Base-by-base conservation (phyloP, 2,329 filamentous ascomycete species). In the Sporothrix dimorphospora region DNA sequence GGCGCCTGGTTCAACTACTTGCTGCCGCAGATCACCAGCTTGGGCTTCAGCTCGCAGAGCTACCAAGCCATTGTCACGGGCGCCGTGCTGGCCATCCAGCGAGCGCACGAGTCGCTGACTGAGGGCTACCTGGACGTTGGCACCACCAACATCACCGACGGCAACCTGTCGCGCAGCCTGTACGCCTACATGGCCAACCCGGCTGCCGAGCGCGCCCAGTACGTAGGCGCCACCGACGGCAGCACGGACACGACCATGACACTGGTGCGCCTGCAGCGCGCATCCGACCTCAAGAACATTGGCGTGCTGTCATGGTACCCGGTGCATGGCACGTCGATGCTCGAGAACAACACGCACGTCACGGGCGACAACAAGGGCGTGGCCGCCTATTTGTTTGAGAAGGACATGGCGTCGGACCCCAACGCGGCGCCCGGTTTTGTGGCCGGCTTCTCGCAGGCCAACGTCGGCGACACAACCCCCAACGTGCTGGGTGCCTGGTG, bases 1-100 rank as follows among this genome's bases (percentile, higher is more conserved):
- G 95, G 92, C 1, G 95, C 92, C 6, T 98, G 94, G 94, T 85
- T 97, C 79, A 98, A 98, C 81, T 98, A 98, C 79, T 86, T 98
- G 11, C 85, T 98, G 6, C 95, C 94, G 8, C 94, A 98, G 79
- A 92, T 98, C 75, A 96, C 95, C 0, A 94, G 90, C 78, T 87
- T 92, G 72, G 95, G 95, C 0, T 98, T 97, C 77, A 88, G 94
- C 81, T 89, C 90, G 77, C 92, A 97, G 80, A 97, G 93, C 77
- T 97, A 97, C 78, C 87, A 91, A 75, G 94, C 95, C 38, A 94
- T 98, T 74, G 94, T 98, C 0, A 90, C 96, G 76, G 95, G 95
- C 1, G 91, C 93, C 1, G 79, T 98, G 1, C 83, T 93, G 1
- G 97, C 94, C 0, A 94, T 98, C 76, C 85, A 91, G 78, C 86